These are phyloP conservation scores for Sclerospora graminicola DNA, from an alignment of 352 stramenopile species.

Conservation along the genomic window DNA sequence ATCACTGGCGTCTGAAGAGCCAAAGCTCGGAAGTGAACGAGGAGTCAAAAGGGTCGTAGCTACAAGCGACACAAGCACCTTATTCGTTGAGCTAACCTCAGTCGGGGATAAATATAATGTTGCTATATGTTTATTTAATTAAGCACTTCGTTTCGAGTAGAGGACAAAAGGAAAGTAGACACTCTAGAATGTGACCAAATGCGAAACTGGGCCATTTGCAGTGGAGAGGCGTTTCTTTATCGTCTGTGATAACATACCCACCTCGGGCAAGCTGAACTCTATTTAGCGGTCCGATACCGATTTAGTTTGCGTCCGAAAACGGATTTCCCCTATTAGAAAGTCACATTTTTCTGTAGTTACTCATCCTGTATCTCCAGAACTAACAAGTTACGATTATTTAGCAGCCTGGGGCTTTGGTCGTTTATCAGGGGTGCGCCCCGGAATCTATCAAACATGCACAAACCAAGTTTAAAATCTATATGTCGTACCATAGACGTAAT, in stretches of 20 bases:
- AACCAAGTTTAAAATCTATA: no score
- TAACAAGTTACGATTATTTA: constrained; percentile 6
- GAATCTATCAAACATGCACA: constrained; percentile 25
- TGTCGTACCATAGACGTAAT: no score
- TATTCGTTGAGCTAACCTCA: constrained; percentile 10
- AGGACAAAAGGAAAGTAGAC: no score
- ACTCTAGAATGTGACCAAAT: constrained; percentile 9
- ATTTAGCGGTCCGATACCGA: no score
- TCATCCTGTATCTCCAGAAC: not conserved
- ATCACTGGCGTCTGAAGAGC: constrained; percentile 13
- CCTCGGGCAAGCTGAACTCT: constrained; percentile 6
- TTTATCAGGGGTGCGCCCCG: constrained; percentile 45
- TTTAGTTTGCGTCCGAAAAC: no score
- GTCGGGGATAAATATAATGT: constrained; percentile 5
- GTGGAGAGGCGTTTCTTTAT: constrained; percentile 9
- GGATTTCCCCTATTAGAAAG: no score
- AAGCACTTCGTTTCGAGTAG: not conserved
- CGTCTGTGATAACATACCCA: constrained; percentile 13
- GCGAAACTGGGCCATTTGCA: constrained; percentile 17
- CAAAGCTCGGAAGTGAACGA: constrained; percentile 12
- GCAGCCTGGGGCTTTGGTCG: constrained; percentile 29
- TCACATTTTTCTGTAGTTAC: no score
- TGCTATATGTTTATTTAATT: constrained; percentile 5
- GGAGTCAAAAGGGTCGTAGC: constrained; percentile 10
- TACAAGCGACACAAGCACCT: constrained; percentile 1